Evolutionary conservation across 345 rosid genomes (phyloP).

Genomic region (Eucalyptus guilfoylei): DNA sequence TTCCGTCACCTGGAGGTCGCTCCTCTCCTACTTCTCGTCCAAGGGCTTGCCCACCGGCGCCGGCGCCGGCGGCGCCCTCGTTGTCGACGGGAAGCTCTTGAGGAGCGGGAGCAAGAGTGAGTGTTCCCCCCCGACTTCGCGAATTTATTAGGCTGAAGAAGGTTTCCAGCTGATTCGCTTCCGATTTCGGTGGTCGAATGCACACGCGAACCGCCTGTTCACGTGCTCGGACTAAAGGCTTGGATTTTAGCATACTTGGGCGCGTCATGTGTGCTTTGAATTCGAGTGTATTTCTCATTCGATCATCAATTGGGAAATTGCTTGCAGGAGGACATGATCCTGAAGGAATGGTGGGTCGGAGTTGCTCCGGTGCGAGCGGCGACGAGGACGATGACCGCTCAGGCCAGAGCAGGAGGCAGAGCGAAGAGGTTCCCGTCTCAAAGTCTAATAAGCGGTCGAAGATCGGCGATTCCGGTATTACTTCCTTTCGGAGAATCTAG

Average conservation of each 20-base stretch:
- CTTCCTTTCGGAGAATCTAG: neutral
- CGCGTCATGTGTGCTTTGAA: neutral
- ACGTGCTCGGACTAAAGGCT: neutral
- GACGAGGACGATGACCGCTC: neutral
- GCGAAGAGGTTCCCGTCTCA: neutral
- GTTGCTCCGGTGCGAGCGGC: neutral
- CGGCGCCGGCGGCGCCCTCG: constrained; percentile 26
- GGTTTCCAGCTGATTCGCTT: neutral
- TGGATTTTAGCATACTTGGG: neutral
- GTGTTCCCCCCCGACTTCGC: neutral
- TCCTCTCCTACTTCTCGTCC: constrained; percentile 63
- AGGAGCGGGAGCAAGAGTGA: constrained; percentile 53
- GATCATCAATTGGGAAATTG: neutral
- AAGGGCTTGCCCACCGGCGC: constrained; percentile 70
- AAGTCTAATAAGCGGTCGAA: neutral
- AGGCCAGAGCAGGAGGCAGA: neutral
- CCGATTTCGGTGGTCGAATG: neutral
- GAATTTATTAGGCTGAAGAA: neutral
- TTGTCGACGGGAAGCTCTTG: constrained; percentile 62
- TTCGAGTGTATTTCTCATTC: neutral
- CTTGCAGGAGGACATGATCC: constrained; percentile 7
- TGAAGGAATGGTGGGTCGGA: neutral
- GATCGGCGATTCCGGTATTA: neutral
- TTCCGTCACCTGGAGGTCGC: constrained; percentile 75
- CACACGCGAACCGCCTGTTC: neutral